Evolutionary conservation across 805 yeast genomes (phyloP).

Genomic region (Kluyveromyces siamensis): DNA sequence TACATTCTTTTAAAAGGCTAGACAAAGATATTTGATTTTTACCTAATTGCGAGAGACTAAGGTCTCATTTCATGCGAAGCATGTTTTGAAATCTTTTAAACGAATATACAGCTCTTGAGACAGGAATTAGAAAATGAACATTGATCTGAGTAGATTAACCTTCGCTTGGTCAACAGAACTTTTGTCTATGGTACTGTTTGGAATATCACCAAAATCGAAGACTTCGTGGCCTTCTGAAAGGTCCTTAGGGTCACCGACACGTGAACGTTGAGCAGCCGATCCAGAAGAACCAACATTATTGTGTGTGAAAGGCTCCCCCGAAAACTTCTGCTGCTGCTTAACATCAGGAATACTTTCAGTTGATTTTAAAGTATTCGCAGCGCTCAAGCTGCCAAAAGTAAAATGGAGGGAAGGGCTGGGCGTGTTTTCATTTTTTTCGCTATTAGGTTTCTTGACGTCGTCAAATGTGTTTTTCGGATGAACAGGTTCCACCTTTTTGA

Average conservation of each 20-base stretch:
- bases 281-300: background rate
- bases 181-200: slow-evolving; percentile 11
- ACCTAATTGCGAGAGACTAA: too few relatives aligned
- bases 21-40: too few relatives aligned
- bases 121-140: slow-evolving; percentile 14
- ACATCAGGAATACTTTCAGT: background rate
- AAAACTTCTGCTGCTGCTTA: too few relatives aligned
- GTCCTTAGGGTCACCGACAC: background rate
- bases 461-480: background rate
- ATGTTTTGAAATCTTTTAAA: too few relatives aligned
- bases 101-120: background rate
- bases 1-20: background rate
- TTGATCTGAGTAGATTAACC: slow-evolving; percentile 15
- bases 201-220: slow-evolving; percentile 15
- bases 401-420: background rate
- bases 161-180: slow-evolving; percentile 11
- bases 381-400: background rate
- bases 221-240: background rate
- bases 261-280: background rate
- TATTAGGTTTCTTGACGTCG: background rate
- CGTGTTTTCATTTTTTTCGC: background rate
- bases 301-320: background rate
- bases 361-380: background rate
- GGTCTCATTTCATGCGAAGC: too few relatives aligned
- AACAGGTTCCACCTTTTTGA: background rate